Conservation (phyloP, 257 asterid genomes). For the Anisodus tanguticus region DNA sequence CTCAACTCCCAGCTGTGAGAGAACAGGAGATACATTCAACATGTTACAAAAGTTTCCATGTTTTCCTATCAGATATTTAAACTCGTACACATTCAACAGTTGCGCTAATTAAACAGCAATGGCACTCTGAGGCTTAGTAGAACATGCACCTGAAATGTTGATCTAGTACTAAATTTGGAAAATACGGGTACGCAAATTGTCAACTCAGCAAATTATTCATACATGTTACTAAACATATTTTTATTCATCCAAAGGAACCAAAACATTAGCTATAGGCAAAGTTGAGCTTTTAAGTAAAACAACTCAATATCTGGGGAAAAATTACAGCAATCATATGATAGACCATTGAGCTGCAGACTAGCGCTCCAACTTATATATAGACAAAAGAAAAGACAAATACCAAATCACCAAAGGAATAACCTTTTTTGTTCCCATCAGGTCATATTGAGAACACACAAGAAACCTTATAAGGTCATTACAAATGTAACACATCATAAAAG, state of each 20-base stretch:
- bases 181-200: background rate
- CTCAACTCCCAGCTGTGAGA: background rate
- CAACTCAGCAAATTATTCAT: background rate
- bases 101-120: background rate
- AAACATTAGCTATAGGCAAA: background rate
- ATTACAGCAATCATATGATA: background rate
- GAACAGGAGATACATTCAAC: background rate
- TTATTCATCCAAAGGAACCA: too few species aligned
- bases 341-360: background rate
- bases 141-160: slow-evolving; percentile 12
- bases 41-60: background rate
- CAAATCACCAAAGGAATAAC: background rate
- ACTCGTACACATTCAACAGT: background rate
- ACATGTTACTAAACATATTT: too few species aligned
- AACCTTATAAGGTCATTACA: background rate
- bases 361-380: background rate
- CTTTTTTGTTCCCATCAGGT: background rate
- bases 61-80: background rate
- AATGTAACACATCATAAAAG: background rate
- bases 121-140: background rate
- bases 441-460: background rate
- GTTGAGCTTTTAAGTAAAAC: background rate
- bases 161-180: background rate
- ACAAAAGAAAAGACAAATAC: background rate
- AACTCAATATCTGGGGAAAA: background rate